These are phyloP conservation scores for Trichophyton verrucosum DNA, from an alignment of 2,329 filamentous ascomycete genomes.

Conservation along the genomic window DNA sequence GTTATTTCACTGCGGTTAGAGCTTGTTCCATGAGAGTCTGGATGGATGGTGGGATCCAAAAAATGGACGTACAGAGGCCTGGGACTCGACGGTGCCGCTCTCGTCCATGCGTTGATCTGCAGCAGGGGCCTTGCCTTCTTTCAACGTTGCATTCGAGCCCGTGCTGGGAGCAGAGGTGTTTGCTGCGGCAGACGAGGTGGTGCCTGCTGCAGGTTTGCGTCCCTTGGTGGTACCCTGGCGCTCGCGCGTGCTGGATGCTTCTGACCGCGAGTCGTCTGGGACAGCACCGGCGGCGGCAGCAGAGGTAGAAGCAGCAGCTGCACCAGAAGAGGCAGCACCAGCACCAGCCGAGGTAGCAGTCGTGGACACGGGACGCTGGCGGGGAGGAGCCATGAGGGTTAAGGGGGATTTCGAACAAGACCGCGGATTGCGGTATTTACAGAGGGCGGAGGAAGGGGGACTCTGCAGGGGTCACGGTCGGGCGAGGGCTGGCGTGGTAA, in stretches of 20 bases:
- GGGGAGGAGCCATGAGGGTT: conserved; percentile 21
- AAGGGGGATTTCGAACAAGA: background rate
- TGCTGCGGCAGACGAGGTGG: conserved; percentile 20
- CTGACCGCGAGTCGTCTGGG: conserved; percentile 37
- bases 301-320: background rate
- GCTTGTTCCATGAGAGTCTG: conserved; percentile 7
- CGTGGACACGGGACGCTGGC: conserved; percentile 26
- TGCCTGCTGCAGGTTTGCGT: conserved; percentile 20
- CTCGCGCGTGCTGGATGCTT: conserved; percentile 36
- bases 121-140: background rate
- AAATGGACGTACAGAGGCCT: background rate
- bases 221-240: conserved; percentile 23
- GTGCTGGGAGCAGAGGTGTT: conserved; percentile 1
- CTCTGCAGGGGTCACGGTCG: background rate
- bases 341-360: conserved; percentile 3
- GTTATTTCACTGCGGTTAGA: background rate
- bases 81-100: background rate
- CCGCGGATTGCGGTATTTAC: background rate
- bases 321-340: conserved; percentile 14
- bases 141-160: conserved; percentile 1
- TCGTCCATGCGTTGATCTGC: background rate
- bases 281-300: conserved; percentile 9
- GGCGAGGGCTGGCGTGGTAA: background rate
- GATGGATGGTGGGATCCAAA: background rate
- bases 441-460: background rate